phyloP scores from a whole-genome alignment of 192 early-diverging fungal genomes.

The Rhizoclosmatium sp. region DNA sequence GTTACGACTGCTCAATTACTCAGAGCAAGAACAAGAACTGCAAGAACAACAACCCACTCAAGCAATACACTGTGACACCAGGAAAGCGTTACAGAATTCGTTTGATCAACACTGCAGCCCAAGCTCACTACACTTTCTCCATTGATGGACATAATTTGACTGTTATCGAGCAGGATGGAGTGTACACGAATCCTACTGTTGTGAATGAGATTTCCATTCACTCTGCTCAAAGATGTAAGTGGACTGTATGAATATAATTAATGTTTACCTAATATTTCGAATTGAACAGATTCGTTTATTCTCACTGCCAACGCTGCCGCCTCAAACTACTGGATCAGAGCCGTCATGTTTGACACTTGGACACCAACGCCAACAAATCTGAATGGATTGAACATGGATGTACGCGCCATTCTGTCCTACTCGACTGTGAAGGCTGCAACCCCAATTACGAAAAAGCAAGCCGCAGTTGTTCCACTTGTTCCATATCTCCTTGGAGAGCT shows the following conservation, averaged over 20 bases:
- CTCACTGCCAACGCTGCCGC: background rate
- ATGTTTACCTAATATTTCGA: background rate
- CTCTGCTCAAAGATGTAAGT: conserved; percentile 76
- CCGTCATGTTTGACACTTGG: conserved; percentile 14
- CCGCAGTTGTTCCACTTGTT: background rate
- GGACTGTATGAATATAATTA: background rate
- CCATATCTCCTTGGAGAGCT: conserved; percentile 27
- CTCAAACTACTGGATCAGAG: conserved; percentile 20
- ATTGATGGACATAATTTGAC: conserved; percentile 79
- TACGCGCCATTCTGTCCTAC: conserved; percentile 14
- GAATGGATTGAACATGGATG: conserved; percentile 5
- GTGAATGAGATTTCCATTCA: conserved; percentile 68
- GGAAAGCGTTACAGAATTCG: conserved; percentile 69
- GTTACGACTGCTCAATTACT: background rate
- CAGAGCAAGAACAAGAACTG: background rate
- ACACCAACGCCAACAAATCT: background rate
- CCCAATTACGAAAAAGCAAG: background rate
- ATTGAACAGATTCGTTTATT: background rate
- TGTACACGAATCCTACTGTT: conserved; percentile 58
- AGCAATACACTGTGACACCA: conserved; percentile 53
- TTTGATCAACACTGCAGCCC: conserved; percentile 81
- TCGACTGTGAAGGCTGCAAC: background rate
- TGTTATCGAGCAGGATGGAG: conserved; percentile 82
- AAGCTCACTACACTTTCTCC: conserved; percentile 75
- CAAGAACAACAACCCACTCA: conserved; percentile 6